Percentiles rank a stretch among this genome's conserved stretches.
phyloP scores from a whole-genome alignment of 768 basidiomycete genomes.

The Naganishia friedmannii region DNA sequence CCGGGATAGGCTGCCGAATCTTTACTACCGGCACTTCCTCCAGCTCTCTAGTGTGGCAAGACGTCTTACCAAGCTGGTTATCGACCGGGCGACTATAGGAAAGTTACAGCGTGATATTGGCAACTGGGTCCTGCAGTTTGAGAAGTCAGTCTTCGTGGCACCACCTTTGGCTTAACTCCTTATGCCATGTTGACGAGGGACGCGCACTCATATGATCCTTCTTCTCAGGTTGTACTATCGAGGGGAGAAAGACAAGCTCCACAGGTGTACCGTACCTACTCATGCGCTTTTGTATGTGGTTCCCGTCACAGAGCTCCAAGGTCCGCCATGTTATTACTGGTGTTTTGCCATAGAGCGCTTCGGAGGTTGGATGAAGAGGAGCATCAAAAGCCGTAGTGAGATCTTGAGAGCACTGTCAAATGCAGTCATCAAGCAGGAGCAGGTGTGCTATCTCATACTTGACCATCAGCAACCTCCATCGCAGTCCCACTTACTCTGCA shows the following conservation, averaged over 20 bases:
- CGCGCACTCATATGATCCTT: too few relatives aligned
- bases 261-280: not conserved
- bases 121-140: not conserved
- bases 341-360: too few relatives aligned
- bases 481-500: too few relatives aligned
- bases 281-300: not conserved
- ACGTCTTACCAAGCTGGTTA: not conserved
- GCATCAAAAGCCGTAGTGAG: too few relatives aligned
- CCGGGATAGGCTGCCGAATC: not conserved
- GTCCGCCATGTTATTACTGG: constrained; percentile 4
- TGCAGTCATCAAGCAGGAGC: too few relatives aligned
- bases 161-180: too few relatives aligned
- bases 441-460: too few relatives aligned
- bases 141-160: not conserved
- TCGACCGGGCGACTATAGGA: not conserved
- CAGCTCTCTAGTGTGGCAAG: not conserved
- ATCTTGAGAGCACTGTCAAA: too few relatives aligned
- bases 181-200: too few relatives aligned
- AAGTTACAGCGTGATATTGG: not conserved
- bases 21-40: not conserved
- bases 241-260: not conserved
- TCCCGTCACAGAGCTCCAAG: not conserved
- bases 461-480: too few relatives aligned
- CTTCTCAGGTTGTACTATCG: not conserved
- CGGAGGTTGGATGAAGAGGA: too few relatives aligned